phyloP scores from a whole-genome alignment of 2,329 filamentous ascomycete genomes.

The Fusarium zealandicum region DNA sequence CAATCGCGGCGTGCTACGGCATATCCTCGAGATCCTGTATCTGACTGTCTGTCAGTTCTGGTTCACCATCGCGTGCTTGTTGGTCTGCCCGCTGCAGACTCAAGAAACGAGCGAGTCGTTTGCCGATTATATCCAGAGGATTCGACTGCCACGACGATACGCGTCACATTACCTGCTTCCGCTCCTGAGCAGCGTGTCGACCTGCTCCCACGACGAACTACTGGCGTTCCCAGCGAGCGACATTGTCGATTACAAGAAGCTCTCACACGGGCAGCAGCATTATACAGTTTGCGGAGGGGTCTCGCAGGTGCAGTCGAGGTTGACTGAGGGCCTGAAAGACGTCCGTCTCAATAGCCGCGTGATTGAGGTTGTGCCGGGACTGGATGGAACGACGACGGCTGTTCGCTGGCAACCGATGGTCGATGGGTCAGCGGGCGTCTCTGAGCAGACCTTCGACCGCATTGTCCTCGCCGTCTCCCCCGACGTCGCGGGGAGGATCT shows the following conservation, averaged over 20 bases:
- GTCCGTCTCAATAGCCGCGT: constrained; percentile 53
- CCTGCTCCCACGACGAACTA: constrained; percentile 59
- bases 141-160: constrained; percentile 57
- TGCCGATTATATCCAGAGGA: constrained; percentile 58
- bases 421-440: constrained; percentile 13
- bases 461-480: constrained; percentile 64
- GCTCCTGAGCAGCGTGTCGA: constrained; percentile 61
- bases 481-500: constrained; percentile 58
- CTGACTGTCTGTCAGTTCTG: constrained; percentile 59
- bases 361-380: constrained; percentile 42
- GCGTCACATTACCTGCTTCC: constrained; percentile 60
- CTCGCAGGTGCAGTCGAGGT: constrained; percentile 55
- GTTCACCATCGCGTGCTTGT: constrained; percentile 61
- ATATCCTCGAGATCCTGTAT: constrained; percentile 53
- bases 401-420: constrained; percentile 46
- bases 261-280: constrained; percentile 56
- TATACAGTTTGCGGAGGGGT: constrained; percentile 60
- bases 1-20: constrained; percentile 45
- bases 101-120: constrained; percentile 51
- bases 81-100: constrained; percentile 47
- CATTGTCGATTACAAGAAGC: constrained; percentile 57
- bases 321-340: constrained; percentile 50
- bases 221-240: constrained; percentile 62
- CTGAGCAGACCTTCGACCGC: constrained; percentile 55
- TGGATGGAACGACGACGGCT: constrained; percentile 32